These are phyloP conservation scores for Colletotrichum camelliae DNA, from an alignment of 2,329 filamentous ascomycete species.

Conservation along the genomic window DNA sequence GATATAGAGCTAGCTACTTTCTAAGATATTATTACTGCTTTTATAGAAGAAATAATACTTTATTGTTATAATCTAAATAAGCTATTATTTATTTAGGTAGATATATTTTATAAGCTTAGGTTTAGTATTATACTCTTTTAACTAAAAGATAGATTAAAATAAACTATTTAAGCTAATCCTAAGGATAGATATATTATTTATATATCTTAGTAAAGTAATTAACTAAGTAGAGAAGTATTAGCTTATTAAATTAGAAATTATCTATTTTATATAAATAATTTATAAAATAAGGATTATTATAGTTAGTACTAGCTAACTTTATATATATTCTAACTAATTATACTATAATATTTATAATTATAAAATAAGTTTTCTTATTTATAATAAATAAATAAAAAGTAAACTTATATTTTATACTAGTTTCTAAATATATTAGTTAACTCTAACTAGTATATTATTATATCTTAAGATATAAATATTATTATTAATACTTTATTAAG, in stretches of 20 bases:
- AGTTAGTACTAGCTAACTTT: neutral
- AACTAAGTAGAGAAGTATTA: neutral
- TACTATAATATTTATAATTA: neutral
- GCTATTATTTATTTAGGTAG: neutral
- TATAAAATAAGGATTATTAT: neutral
- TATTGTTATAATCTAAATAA: neutral
- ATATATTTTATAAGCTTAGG: neutral
- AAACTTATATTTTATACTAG: neutral
- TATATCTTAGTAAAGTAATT: neutral
- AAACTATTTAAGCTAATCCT: neutral
- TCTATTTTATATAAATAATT: neutral
- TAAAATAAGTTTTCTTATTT: neutral
- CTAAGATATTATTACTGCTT: no score
- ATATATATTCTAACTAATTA: neutral
- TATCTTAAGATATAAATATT: neutral
- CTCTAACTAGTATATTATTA: neutral
- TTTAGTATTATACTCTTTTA: neutral
- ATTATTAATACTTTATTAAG: neutral
- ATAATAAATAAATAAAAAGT: neutral
- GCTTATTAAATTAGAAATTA: fast-evolving
- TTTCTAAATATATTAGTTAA: neutral
- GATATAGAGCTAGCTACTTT: no score
- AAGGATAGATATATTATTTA: neutral
- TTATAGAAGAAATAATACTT: neutral
- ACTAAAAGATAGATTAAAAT: neutral